Base-by-base conservation (phyloP, 768 basidiomycete genomes). In the Leccinum arenicola region DNA sequence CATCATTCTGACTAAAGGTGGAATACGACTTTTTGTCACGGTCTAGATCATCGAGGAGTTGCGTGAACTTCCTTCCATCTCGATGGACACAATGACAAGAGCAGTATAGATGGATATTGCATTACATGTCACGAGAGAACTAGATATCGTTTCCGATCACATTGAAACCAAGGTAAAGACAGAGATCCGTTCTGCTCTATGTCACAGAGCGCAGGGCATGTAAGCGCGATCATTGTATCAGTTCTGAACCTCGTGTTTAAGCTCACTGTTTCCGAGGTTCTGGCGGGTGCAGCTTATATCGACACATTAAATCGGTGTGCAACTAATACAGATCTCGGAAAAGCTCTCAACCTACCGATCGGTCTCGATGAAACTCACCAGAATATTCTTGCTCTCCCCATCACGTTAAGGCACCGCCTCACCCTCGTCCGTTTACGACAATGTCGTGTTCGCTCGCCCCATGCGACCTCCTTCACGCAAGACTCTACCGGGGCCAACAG, bases 331-430 rank as follows among this genome's bases (percentile, higher is more conserved):
- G 61, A 65, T 4, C 36, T 68, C 14, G 35, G 62, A 17, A 29
- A 57, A 29, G 58, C 65, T 15, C 64, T 68, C 9, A 45, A 64
- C 38, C 47, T 67, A 5, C 65, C 67, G 0, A 40, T 25, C 17
- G 68, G 62, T 14, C 65, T 69, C 25, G 55, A 68, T 11, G 62
- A 64, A 36, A 68, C 65, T n/a, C 62, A 68, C 23, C 23, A 56
- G 50, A 58, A 65, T 55, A 69, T 69, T 29, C 59, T 68, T 7
- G n/a, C 31, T 31, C 31, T 31, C 31, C 31, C 31, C 31, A 31
- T 31, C 31, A 31, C 31, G 31, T 31, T 31, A 31, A 31, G 31
- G 31, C 31, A 31, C 31, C 31, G 31, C 31, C 31, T 27, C 27
- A 27, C 27, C 27, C 27, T 27, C 27, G 31, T 31, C 31, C 31